Evolutionary conservation across 1,284 basidiomycete species (phyloP).

Genomic region (Lentinus polychrous): DNA sequence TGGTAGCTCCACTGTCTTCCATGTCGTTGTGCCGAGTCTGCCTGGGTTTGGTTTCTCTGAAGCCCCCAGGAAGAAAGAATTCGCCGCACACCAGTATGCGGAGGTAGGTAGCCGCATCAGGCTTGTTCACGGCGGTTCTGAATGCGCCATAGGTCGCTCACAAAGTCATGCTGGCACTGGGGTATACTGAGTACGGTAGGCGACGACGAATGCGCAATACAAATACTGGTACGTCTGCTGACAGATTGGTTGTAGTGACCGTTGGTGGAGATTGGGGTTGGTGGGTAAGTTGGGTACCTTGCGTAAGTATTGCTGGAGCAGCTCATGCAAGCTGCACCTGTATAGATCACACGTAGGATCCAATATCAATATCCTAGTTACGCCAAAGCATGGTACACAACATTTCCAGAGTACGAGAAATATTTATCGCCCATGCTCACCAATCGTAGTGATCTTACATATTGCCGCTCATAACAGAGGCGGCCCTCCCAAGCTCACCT

Average conservation of each 20-base stretch:
- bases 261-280: slow-evolving; percentile 44
- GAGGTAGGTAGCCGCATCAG: slow-evolving; percentile 9
- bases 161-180: slow-evolving; percentile 40
- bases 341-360: slow-evolving; percentile 27
- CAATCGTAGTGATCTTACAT: not conserved
- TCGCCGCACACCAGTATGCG: slow-evolving; percentile 13
- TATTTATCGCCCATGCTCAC: slow-evolving; percentile 5
- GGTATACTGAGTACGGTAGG: slow-evolving; percentile 41
- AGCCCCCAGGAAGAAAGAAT: slow-evolving; percentile 31
- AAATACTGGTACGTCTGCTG: not conserved
- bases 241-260: slow-evolving; percentile 24
- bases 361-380: slow-evolving; percentile 24
- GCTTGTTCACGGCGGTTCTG: not conserved
- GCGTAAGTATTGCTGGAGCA: not conserved
- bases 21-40: slow-evolving; percentile 48
- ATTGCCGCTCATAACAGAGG: slow-evolving; percentile 10
- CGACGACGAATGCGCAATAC: too few relatives aligned
- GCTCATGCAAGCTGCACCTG: too few relatives aligned
- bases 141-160: slow-evolving; percentile 26
- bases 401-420: slow-evolving; percentile 21
- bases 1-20: slow-evolving; percentile 50
- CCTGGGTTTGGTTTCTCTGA: slow-evolving; percentile 53
- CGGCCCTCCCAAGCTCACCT: slow-evolving; percentile 16
- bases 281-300: slow-evolving; percentile 20
- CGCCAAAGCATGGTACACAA: slow-evolving; percentile 32